Conservation (phyloP, 148 eudicot genomes). For the Bassia scoparia region DNA sequence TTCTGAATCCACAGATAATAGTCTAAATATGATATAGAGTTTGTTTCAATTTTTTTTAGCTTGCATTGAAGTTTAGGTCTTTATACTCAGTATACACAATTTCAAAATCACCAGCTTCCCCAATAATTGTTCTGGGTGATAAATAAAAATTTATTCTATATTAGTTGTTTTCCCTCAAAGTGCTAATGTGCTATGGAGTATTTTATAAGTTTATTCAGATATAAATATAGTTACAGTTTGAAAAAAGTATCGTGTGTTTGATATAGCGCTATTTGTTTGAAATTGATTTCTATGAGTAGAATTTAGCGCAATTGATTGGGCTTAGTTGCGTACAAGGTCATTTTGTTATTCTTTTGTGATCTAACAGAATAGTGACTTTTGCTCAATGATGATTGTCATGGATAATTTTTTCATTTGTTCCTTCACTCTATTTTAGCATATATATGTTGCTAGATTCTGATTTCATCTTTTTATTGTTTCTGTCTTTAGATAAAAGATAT, state of each 20-base stretch:
- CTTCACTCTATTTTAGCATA: neutral
- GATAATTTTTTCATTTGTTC: neutral
- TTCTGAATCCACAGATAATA: too few relatives aligned
- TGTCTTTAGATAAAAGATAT: conserved; percentile 59
- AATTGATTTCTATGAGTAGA: neutral
- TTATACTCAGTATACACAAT: too few relatives aligned
- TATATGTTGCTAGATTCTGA: neutral
- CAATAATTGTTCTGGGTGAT: too few relatives aligned
- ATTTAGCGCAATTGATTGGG: neutral
- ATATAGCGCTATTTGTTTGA: neutral
- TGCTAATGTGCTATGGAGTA: too few relatives aligned
- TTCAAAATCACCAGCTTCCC: too few relatives aligned
- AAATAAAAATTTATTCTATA: too few relatives aligned
- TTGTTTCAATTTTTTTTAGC: too few relatives aligned
- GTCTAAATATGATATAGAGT: too few relatives aligned
- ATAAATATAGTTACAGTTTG: neutral
- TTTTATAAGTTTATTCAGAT: too few relatives aligned
- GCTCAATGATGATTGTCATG: neutral
- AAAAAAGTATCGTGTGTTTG: neutral
- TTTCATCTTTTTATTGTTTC: neutral
- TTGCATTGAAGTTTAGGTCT: too few relatives aligned
- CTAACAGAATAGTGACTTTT: neutral
- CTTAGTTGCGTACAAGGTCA: neutral
- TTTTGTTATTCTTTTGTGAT: neutral
- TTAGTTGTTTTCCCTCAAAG: too few relatives aligned